A percentile compares a stretch with the other conserved stretches of the same genome.
Evolutionary conservation across 768 basidiomycete genomes (phyloP).

Genomic region (Boletus insuetus): DNA sequence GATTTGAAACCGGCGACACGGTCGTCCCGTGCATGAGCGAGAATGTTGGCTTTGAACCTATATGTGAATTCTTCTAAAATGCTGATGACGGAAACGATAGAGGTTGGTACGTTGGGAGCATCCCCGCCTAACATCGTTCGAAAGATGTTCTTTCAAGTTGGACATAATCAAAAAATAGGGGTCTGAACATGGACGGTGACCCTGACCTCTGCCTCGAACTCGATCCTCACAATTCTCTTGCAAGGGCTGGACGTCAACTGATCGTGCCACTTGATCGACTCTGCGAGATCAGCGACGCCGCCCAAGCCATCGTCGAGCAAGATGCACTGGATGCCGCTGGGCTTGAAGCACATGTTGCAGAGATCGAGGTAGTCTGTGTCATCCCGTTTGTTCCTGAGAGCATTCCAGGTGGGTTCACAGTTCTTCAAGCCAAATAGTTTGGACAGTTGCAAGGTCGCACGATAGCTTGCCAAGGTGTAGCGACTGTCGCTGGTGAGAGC

Average conservation of each 20-base stretch:
- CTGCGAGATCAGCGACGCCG: constrained; percentile 42
- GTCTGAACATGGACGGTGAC: background rate
- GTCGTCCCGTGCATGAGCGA: constrained; percentile 37
- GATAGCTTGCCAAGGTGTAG: constrained; percentile 56
- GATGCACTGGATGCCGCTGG: constrained; percentile 61
- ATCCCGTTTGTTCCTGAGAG: constrained; percentile 47
- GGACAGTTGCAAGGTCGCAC: constrained; percentile 55
- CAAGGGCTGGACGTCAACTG: constrained; percentile 49
- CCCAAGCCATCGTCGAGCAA: constrained; percentile 74
- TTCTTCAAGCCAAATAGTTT: constrained; percentile 44
- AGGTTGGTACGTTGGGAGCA: constrained; percentile 7
- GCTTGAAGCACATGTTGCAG: constrained; percentile 53
- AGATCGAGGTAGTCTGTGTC: constrained; percentile 51
- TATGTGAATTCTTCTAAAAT: constrained; percentile 31
- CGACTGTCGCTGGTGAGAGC: constrained; percentile 50
- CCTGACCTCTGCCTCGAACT: constrained; percentile 67
- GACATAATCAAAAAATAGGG: constrained; percentile 1
- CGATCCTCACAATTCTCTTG: constrained; percentile 66
- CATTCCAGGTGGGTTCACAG: constrained; percentile 51
- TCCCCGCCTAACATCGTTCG: constrained; percentile 22
- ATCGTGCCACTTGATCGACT: constrained; percentile 62
- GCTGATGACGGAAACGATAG: constrained; percentile 8
- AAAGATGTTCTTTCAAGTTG: constrained; percentile 9
- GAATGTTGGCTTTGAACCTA: constrained; percentile 38
- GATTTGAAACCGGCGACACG: constrained; percentile 73